Evolutionary conservation across 2,329 filamentous ascomycete species (phyloP).

Genomic region (Fusarium chuoi): DNA sequence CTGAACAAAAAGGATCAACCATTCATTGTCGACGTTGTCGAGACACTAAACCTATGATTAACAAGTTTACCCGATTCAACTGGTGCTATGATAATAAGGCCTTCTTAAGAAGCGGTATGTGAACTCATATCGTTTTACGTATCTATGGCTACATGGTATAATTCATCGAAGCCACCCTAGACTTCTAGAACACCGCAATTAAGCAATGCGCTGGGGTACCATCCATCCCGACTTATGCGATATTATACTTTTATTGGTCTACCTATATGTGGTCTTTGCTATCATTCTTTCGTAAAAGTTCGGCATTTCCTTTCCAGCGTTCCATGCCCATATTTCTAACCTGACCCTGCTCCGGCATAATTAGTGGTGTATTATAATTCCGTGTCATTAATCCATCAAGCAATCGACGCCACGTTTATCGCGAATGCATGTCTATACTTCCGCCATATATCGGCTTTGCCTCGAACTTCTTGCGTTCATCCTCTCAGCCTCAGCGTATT

Average conservation of each 20-base stretch:
- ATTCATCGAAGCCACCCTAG: not conserved
- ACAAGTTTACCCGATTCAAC: fast-evolving
- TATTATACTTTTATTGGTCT: not conserved
- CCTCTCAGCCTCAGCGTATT: not conserved
- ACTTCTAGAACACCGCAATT: not conserved
- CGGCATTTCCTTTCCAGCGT: not conserved
- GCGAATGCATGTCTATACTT: not conserved
- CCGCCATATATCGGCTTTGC: not conserved
- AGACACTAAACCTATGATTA: fast-evolving
- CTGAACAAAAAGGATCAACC: too few relatives aligned
- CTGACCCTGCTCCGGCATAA: not conserved
- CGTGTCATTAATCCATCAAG: not conserved
- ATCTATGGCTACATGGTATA: not conserved
- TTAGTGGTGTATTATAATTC: not conserved
- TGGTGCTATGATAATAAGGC: too few relatives aligned
- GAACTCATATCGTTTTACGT: not conserved
- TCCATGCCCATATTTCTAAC: not conserved
- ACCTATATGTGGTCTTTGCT: not conserved
- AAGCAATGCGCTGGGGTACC: not conserved
- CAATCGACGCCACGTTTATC: not conserved
- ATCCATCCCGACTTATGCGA: not conserved
- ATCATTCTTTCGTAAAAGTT: not conserved
- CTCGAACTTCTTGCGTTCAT: not conserved
- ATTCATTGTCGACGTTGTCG: not conserved
- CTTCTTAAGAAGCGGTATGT: not conserved